phyloP scores from a whole-genome alignment of 2,329 filamentous ascomycete genomes.

The Claviceps sorghi region DNA sequence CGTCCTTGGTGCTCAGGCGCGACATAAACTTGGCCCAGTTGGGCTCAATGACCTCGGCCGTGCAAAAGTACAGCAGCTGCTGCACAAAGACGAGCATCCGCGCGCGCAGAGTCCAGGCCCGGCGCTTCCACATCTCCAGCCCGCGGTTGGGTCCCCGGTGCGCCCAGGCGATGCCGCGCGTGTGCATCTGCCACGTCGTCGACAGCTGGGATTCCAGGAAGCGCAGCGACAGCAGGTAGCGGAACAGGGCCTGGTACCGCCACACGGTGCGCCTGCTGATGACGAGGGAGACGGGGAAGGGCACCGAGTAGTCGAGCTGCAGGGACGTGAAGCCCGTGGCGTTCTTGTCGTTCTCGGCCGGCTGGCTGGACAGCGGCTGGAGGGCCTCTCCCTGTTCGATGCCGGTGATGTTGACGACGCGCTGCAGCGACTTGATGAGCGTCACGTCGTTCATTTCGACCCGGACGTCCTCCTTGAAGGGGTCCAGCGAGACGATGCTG shows the following conservation, averaged over 20 bases:
- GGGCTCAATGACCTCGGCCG: slow-evolving; percentile 90
- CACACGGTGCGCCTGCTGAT: slow-evolving; percentile 95
- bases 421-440: slow-evolving; percentile 84
- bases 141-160: slow-evolving; percentile 58
- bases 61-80: slow-evolving; percentile 92
- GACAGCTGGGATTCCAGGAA: slow-evolving; percentile 81
- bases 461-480: slow-evolving; percentile 97
- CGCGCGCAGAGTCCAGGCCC: slow-evolving; percentile 79
- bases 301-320: slow-evolving; percentile 85
- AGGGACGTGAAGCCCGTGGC: slow-evolving; percentile 84
- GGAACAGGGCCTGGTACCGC: slow-evolving; percentile 89
- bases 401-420: slow-evolving; percentile 91
- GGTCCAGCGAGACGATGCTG: slow-evolving; percentile 82
- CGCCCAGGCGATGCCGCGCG: slow-evolving; percentile 65
- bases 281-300: slow-evolving; percentile 88
- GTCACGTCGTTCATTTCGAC: slow-evolving; percentile 94
- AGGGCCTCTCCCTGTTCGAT: slow-evolving; percentile 81
- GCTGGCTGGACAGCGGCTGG: slow-evolving; percentile 52
- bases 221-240: slow-evolving; percentile 78
- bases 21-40: slow-evolving; percentile 94
- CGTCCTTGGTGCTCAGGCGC: slow-evolving; percentile 53
- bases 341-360: slow-evolving; percentile 69
- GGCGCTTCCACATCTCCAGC: slow-evolving; percentile 83
- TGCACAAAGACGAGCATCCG: slow-evolving; percentile 97
- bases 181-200: slow-evolving; percentile 81